Evolutionary conservation across 495 filamentous ascomycete genomes (phyloP).

Genomic region (Daldinia vernicosa): DNA sequence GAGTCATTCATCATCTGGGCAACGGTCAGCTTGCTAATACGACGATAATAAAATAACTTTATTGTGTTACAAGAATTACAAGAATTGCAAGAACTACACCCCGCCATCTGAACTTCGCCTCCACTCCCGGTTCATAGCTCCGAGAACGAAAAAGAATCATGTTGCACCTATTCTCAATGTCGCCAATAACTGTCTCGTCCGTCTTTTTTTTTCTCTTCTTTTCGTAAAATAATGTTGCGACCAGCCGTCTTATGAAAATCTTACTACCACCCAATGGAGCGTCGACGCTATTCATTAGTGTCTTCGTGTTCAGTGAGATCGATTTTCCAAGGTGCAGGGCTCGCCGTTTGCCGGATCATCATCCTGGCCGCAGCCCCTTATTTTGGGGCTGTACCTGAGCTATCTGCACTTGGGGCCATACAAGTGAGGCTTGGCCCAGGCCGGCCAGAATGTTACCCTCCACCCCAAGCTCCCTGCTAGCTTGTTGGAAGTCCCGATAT

Average conservation of each 20-base stretch:
- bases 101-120: background rate
- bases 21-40: slow-evolving; percentile 26
- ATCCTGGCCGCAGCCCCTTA: slow-evolving; percentile 40
- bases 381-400: slow-evolving; percentile 46
- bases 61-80: slow-evolving; percentile 17
- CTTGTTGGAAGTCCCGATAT: slow-evolving; percentile 42
- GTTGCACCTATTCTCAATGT: slow-evolving; percentile 11
- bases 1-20: slow-evolving; percentile 32
- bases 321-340: slow-evolving; percentile 36
- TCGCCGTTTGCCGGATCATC: slow-evolving; percentile 33
- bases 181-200: background rate
- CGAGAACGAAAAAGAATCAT: slow-evolving; percentile 15
- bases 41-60: slow-evolving; percentile 24
- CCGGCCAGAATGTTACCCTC: slow-evolving; percentile 38
- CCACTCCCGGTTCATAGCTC: background rate
- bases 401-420: slow-evolving; percentile 24
- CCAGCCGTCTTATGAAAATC: background rate
- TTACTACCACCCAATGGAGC: slow-evolving; percentile 30
- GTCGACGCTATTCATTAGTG: slow-evolving; percentile 39
- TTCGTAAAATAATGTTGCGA: slow-evolving; percentile 29
- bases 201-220: slow-evolving; percentile 4
- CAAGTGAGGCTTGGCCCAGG: slow-evolving; percentile 34
- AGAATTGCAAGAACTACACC: slow-evolving; percentile 3
- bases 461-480: slow-evolving; percentile 28
- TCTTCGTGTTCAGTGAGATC: slow-evolving; percentile 44